Base-by-base conservation (phyloP, 495 filamentous ascomycete species). In the Aspergillus sparsus region DNA sequence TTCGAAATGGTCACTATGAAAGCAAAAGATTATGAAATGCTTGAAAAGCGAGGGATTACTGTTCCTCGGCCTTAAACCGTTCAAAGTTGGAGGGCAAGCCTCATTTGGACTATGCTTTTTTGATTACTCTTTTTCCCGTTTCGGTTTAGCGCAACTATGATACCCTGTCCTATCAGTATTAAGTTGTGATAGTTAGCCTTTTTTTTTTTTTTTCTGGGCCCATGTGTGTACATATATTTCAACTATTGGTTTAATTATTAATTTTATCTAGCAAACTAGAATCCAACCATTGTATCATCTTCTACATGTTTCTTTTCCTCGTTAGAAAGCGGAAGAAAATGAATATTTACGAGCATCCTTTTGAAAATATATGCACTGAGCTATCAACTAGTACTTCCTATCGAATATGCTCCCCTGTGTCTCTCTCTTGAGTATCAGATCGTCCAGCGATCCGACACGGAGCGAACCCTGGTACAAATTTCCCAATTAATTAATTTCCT, bases 1-100 rank as follows among this genome's bases (percentile, higher is more conserved):
- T 62, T 67, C n/a, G 53, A 60, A 13, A 2, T 11, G 6, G 65
- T 67, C 4, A 67, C 65, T 3, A 60, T 67, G 35, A 67, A 62
- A 21, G 6, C 33, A 7, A 49, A 15, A 7, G 62, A 67, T 36
- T 18, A 18, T 13, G 44, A 50, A 2, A 58, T 21, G 37, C 65
- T 67, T 31, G 41, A 15, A 21, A 34, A 16, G 11, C 21, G 12
- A 2, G 59, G 59, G 6, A 52, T 55, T 13, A 39, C 27, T 11
- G 44, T 59, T 9, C 34, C 58, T 49, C 41, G 39, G 13, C 21
- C 12, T 2, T 49, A 50, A 12, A 56, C 2, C n/a, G 10, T 8
- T 15, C 21, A 33, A 6, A 9, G 7, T 11, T 10, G 11, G 34
- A 56, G 21, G 5, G n/a, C 18, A 34, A 32, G 12, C 7, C 44